Evolutionary conservation across 441 rosid genomes (phyloP).

Genomic region (Jatropha podagrica): DNA sequence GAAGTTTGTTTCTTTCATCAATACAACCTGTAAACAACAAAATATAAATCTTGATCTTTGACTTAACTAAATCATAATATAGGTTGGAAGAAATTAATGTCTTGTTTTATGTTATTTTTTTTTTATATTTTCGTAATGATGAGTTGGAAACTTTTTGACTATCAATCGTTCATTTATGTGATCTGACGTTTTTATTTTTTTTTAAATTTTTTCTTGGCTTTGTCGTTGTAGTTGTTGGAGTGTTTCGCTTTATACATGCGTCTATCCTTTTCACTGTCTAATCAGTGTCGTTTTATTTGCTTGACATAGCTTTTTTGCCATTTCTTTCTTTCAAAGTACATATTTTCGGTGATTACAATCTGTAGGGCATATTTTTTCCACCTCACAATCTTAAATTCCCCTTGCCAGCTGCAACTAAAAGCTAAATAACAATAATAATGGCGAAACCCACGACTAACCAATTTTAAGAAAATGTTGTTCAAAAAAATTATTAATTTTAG

Average conservation of each 20-base stretch:
- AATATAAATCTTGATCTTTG: slow-evolving; percentile 40
- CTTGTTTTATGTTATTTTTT: neutral
- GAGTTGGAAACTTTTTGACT: slow-evolving; percentile 45
- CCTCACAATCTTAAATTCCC: neutral
- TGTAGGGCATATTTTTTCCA: slow-evolving; percentile 16
- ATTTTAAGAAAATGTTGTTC: too few species aligned
- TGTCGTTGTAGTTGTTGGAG: slow-evolving; percentile 21
- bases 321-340: slow-evolving; percentile 5
- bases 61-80: slow-evolving; percentile 27
- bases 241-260: slow-evolving; percentile 22
- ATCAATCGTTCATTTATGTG: slow-evolving; percentile 27
- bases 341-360: slow-evolving; percentile 21
- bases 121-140: slow-evolving; percentile 27
- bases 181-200: slow-evolving; percentile 22
- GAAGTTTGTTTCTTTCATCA: slow-evolving; percentile 8
- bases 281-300: slow-evolving; percentile 26
- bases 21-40: slow-evolving; percentile 33
- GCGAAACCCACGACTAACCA: too few species aligned
- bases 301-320: slow-evolving; percentile 6
- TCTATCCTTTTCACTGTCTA: slow-evolving; percentile 29
- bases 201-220: slow-evolving; percentile 17
- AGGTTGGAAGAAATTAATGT: slow-evolving; percentile 13
- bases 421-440: neutral
- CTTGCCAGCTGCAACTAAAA: neutral
- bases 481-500: too few species aligned